A percentile compares a stretch with the other conserved stretches of the same genome.
Evolutionary conservation across 306 rosid genomes (phyloP).

Genomic region (Quercus alba): DNA sequence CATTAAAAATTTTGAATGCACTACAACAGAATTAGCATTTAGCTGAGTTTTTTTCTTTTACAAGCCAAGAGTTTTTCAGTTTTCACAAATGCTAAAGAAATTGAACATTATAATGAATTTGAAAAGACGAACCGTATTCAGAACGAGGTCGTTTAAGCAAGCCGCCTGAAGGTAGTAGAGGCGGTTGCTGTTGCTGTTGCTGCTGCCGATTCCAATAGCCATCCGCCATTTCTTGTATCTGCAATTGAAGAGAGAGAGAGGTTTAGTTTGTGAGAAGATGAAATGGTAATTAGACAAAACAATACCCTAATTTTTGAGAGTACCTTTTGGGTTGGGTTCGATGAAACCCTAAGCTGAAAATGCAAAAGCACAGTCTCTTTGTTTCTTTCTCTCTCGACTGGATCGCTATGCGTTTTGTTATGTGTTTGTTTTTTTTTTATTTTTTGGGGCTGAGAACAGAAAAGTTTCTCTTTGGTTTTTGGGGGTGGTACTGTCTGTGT

Average conservation of each 20-base stretch:
- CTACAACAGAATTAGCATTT: background rate
- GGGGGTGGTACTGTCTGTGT: no score
- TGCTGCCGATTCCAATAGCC: constrained; percentile 67
- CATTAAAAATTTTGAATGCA: background rate
- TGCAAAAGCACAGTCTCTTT: background rate
- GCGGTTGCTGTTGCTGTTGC: background rate
- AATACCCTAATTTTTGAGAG: constrained; percentile 18
- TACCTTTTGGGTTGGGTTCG: background rate
- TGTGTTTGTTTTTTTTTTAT: background rate
- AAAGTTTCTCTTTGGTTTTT: no score
- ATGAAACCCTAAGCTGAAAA: constrained; percentile 23
- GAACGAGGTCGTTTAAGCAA: constrained; percentile 72
- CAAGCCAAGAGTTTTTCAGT: no score
- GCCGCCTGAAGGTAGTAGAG: constrained; percentile 45
- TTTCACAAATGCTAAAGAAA: background rate
- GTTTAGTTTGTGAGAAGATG: no score
- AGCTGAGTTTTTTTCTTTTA: background rate
- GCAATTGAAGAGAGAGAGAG: background rate
- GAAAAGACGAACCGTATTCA: constrained; percentile 53
- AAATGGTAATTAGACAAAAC: background rate
- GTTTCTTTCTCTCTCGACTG: background rate
- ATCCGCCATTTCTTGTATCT: constrained; percentile 50
- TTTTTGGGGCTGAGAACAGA: no score
- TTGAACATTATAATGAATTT: background rate
- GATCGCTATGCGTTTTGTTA: background rate